Evolutionary conservation across 2,329 filamentous ascomycete genomes (phyloP), one percentile per base, ranked within the genome.

Genomic region (Alternaria triticina): DNA sequence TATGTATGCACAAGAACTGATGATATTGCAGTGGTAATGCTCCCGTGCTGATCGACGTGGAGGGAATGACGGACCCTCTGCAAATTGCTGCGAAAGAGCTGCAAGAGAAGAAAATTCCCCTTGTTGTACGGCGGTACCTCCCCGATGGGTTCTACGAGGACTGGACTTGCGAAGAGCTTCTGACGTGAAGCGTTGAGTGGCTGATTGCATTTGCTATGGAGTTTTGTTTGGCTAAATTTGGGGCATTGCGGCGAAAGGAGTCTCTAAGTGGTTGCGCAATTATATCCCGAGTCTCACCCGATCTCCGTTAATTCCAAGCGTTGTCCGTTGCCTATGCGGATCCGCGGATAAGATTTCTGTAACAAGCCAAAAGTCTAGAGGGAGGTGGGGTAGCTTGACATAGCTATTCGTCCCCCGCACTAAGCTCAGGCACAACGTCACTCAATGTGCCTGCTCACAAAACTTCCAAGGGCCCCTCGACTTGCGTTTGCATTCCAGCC

Each of bases 121-220:
- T 99, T 65, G 96, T 99, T 61, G 92, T 99, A 69, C 89, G 96
- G 80, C 89, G 96, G 77, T 99, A 98, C 83, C 87, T 99, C 79
- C 96, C 96, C 22, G 96, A 99, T 83, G 96, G 96, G 84, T 97
- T 89, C 93, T 98, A 98, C 82, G 96, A 99, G 86, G 96, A 99
- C 81, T 99, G 96, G 96, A 97, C 94, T 36, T 97, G 94, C 83
- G 96, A 98, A 83, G 96, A 99, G 82, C 86, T 98, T 69, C 87
- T 97, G 62, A 73, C 70, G 51, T 78, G 64, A 67, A 47, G 28
- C 45, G 56, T 61, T 59, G 63, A 60, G 59, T 56, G 66, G 50
- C 65, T 71, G 67, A 61, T 69, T 77, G 75, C 75, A 77, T 76
- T 74, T 72, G 72, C 65, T 61, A 43, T 65, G 71, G 78, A 78